phyloP scores from a whole-genome alignment of 164 flowering plant species.

The Platanus orientalis region DNA sequence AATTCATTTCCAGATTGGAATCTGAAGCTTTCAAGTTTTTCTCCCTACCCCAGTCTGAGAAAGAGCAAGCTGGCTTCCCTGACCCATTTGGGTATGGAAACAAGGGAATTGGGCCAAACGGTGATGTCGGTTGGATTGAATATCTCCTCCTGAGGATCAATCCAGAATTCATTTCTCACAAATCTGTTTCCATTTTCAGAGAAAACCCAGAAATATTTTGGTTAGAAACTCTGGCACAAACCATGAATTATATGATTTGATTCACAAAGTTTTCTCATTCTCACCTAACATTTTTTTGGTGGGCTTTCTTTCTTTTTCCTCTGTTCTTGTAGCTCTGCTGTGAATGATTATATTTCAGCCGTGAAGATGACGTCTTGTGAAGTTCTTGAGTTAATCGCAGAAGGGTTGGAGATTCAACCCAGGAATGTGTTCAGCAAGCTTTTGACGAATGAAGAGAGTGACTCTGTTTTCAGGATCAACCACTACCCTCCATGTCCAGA shows the following conservation, averaged over 20 bases:
- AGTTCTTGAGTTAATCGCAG: conserved; percentile 61
- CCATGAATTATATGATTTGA: neutral
- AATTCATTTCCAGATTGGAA: no score
- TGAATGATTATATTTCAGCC: conserved; percentile 43
- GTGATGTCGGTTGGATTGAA: no score
- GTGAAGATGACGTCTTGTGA: conserved; percentile 48
- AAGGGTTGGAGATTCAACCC: conserved; percentile 44
- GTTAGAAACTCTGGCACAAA: conserved; percentile 26
- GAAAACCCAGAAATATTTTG: conserved; percentile 43
- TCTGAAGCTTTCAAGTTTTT: no score
- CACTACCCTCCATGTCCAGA: conserved; percentile 79
- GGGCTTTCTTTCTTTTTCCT: neutral
- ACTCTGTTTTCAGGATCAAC: no score
- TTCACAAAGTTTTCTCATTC: neutral
- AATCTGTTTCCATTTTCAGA: conserved; percentile 25
- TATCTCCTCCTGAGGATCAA: no score
- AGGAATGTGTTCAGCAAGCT: conserved; percentile 51
- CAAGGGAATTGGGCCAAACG: conserved; percentile 73
- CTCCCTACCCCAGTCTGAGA: no score
- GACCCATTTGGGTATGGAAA: no score
- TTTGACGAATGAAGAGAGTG: conserved; percentile 61
- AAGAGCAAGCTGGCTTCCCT: no score
- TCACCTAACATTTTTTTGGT: neutral
- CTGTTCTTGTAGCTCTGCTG: conserved; percentile 33
- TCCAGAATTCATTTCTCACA: conserved; percentile 30